These are phyloP conservation scores for Lipomyces mesembrius DNA, from an alignment of 805 yeast genomes.

Conservation along the genomic window DNA sequence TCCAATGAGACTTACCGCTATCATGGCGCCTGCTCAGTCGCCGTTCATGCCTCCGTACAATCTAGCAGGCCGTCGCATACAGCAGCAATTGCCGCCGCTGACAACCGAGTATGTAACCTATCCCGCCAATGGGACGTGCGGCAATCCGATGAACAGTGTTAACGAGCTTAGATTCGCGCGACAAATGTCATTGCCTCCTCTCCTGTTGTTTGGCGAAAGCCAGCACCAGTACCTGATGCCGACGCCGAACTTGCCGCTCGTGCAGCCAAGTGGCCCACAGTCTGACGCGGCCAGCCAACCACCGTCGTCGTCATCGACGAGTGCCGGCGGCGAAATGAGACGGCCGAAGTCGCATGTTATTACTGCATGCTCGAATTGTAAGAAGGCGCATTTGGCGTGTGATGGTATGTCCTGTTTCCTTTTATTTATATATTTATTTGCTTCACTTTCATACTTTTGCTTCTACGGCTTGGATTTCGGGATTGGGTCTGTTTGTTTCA, in stretches of 20 bases:
- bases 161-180: background rate
- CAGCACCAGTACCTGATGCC: background rate
- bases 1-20: background rate
- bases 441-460: background rate
- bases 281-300: background rate
- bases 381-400: constrained; percentile 29
- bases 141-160: background rate
- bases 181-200: background rate
- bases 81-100: background rate
- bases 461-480: background rate
- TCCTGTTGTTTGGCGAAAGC: background rate
- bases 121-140: too few species aligned
- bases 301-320: background rate
- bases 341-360: constrained; percentile 17
- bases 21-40: background rate
- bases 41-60: too few species aligned
- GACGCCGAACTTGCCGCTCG: background rate
- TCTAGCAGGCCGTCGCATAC: background rate
- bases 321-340: background rate
- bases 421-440: background rate
- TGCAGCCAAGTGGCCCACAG: background rate
- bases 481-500: background rate
- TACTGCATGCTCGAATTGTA: constrained; percentile 32
- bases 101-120: background rate
- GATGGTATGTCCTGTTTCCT: constrained; percentile 22